Conservation (phyloP, 2,329 filamentous ascomycete genomes). For the Salinomyces thailandicus region DNA sequence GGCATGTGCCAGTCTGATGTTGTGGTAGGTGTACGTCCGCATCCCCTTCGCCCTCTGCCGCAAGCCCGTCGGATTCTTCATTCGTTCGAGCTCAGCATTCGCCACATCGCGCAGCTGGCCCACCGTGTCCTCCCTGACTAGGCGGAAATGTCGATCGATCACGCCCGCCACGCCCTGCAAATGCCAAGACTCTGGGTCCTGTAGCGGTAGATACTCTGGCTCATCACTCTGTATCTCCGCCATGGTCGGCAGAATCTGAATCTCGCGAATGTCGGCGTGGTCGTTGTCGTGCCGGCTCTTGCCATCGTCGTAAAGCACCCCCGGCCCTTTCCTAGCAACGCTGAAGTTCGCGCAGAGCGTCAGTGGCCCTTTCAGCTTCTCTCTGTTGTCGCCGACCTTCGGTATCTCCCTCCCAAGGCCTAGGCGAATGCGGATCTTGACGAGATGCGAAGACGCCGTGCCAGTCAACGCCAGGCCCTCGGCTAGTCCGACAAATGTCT, state of each 20-base stretch:
- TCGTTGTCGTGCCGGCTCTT: conserved; percentile 57
- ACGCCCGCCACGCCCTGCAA: conserved; percentile 41
- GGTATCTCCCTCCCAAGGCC: conserved; percentile 5
- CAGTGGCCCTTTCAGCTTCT: neutral
- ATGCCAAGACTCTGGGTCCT: conserved; percentile 43
- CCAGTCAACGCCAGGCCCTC: neutral
- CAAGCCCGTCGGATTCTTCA: conserved; percentile 15
- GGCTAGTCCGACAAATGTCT: neutral
- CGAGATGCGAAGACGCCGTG: conserved; percentile 8
- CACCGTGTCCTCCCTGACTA: conserved; percentile 62
- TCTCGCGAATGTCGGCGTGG: conserved; percentile 47
- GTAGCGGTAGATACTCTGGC: conserved; percentile 37
- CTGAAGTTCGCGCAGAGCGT: conserved; percentile 6
- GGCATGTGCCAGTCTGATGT: conserved; percentile 24
- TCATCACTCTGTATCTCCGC: conserved; percentile 50
- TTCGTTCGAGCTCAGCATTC: conserved; percentile 32
- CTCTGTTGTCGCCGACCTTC: neutral
- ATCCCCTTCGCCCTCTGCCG: conserved; percentile 6
- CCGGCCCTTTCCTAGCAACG: conserved; percentile 18
- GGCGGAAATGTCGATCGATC: conserved; percentile 60
- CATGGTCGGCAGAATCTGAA: conserved; percentile 54
- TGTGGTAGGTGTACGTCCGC: conserved; percentile 30
- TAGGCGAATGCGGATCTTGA: conserved; percentile 11
- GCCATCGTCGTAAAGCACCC: conserved; percentile 23
- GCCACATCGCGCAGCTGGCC: conserved; percentile 54